Conservation (phyloP, 176 grass and related monocot genomes). For the Metroxylon sagu region DNA sequence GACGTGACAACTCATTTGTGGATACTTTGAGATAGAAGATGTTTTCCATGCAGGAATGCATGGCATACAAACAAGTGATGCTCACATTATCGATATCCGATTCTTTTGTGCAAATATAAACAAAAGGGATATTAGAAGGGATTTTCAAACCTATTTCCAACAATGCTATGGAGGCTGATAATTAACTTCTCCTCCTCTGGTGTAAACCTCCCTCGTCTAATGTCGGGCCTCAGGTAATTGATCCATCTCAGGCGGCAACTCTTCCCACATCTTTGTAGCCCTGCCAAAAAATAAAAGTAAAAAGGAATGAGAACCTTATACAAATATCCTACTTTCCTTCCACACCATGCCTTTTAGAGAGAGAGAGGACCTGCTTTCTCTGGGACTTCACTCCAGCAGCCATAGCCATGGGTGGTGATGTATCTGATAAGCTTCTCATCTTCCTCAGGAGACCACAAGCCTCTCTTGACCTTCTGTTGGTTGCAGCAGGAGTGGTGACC, state of each 20-base stretch:
- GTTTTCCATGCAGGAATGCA: no score
- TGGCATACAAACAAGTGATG: no score
- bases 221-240: slow-evolving; percentile 94
- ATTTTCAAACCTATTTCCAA: slow-evolving; percentile 70
- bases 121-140: no score
- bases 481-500: slow-evolving; percentile 99
- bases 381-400: slow-evolving; percentile 96
- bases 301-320: not conserved
- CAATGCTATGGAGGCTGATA: slow-evolving; percentile 93
- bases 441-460: slow-evolving; percentile 96
- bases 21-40: no score
- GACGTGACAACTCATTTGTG: no score
- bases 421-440: slow-evolving; percentile 98
- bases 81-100: no score
- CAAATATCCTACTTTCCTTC: no score
- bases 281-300: slow-evolving; percentile 23
- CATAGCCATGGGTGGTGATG: slow-evolving; percentile 95
- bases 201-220: slow-evolving; percentile 77
- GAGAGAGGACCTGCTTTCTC: slow-evolving; percentile 80
- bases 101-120: no score
- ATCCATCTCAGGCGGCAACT: slow-evolving; percentile 94
- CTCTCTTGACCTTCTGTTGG: slow-evolving; percentile 99
- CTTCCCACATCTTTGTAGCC: slow-evolving; percentile 88
- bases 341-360: not conserved
- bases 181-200: slow-evolving; percentile 98